These are phyloP conservation scores for Wickerhamomyces canadensis DNA, from an alignment of 805 yeast genomes.

Conservation along the genomic window DNA sequence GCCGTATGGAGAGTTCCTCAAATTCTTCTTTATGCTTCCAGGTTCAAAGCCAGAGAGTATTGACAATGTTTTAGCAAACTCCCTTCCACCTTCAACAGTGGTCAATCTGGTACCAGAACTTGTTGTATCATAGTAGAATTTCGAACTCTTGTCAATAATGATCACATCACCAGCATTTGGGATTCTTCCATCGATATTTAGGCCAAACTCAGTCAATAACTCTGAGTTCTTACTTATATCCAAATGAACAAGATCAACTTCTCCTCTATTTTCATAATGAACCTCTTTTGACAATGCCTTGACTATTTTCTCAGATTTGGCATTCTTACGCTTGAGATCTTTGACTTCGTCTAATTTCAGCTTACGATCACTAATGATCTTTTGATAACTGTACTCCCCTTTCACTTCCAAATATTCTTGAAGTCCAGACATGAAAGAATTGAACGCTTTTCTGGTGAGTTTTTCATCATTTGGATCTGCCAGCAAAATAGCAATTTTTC, in stretches of 20 bases:
- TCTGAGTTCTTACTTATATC: slow-evolving; percentile 36
- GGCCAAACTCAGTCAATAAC: slow-evolving; percentile 22
- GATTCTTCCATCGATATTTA: slow-evolving; percentile 17
- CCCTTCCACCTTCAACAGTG: slow-evolving; percentile 5
- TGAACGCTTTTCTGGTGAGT: slow-evolving; percentile 22
- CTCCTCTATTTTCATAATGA: slow-evolving; percentile 37
- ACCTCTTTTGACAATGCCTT: slow-evolving; percentile 44
- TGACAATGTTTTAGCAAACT: slow-evolving; percentile 8
- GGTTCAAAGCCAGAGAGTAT: slow-evolving; percentile 6
- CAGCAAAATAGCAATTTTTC: slow-evolving; percentile 16
- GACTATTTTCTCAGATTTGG: slow-evolving; percentile 33
- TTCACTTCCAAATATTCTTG: slow-evolving; percentile 43
- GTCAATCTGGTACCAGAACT: slow-evolving; percentile 28
- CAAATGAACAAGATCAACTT: slow-evolving; percentile 41
- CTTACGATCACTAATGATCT: slow-evolving; percentile 33
- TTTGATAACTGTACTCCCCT: slow-evolving; percentile 24
- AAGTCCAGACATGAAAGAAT: slow-evolving; percentile 13
- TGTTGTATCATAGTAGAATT: slow-evolving; percentile 29
- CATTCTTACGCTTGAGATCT: slow-evolving; percentile 37
- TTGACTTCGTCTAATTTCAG: slow-evolving; percentile 40
- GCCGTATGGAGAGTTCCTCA: slow-evolving; percentile 41
- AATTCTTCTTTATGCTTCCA: slow-evolving; percentile 21
- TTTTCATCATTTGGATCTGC: slow-evolving; percentile 4
- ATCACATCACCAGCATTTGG: slow-evolving; percentile 51
- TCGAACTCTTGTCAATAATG: slow-evolving; percentile 39